phyloP scores from a whole-genome alignment of 2,329 filamentous ascomycete genomes.

The Diplodia mutila region DNA sequence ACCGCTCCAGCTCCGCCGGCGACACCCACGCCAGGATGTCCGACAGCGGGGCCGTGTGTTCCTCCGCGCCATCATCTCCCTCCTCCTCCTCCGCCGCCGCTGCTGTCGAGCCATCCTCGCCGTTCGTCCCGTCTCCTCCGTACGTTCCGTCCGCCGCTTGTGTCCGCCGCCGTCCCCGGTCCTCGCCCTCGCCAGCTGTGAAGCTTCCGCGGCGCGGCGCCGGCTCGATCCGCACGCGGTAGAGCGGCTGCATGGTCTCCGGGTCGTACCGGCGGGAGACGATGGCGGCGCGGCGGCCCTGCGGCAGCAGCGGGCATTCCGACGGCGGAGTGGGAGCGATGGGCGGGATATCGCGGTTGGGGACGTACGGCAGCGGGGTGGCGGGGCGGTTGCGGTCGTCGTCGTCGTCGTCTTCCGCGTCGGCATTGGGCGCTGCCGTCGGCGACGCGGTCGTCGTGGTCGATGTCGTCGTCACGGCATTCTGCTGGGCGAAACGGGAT shows the following conservation, averaged over 20 bases:
- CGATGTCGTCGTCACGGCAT: not conserved
- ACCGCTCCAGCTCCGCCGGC: constrained; percentile 21
- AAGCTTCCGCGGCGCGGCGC: too few relatives aligned
- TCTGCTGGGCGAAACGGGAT: not conserved
- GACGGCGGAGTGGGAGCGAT: constrained; percentile 9
- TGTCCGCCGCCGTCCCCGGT: too few relatives aligned
- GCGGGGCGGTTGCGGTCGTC: too few relatives aligned
- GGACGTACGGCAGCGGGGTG: not conserved
- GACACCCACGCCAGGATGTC: constrained; percentile 11
- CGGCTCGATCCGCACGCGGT: constrained; percentile 5
- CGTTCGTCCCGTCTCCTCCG: too few relatives aligned
- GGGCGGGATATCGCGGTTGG: constrained; percentile 1
- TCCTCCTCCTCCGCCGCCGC: not conserved
- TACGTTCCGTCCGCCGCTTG: too few relatives aligned
- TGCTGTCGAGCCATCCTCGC: too few relatives aligned
- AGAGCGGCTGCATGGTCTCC: constrained; percentile 50
- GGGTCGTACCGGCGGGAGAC: constrained; percentile 73
- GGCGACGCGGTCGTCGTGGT: not conserved
- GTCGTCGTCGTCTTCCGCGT: not conserved
- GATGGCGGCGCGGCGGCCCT: not conserved
- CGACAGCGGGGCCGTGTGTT: not conserved
- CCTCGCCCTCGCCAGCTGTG: too few relatives aligned
- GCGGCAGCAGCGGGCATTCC: not conserved
- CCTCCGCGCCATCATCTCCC: not conserved
- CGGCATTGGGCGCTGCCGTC: not conserved